Evolutionary conservation across 495 filamentous ascomycete genomes (phyloP).

Genomic region (Hypoxylon crocopeplum): DNA sequence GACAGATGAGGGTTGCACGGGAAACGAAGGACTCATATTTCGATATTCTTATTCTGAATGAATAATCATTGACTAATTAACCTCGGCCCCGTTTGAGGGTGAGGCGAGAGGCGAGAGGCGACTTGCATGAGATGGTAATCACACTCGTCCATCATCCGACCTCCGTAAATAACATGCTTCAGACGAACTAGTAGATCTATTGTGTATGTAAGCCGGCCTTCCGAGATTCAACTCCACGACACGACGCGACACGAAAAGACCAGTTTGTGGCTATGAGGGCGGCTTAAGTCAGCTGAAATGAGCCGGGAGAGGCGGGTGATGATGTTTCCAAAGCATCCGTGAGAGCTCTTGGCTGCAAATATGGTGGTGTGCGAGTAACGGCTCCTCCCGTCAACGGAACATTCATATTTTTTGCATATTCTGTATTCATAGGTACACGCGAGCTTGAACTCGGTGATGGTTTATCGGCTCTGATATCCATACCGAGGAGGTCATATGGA

Average conservation of each 20-base stretch:
- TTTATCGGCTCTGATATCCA: neutral
- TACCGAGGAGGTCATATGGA: constrained; percentile 3
- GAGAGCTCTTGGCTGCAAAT: neutral
- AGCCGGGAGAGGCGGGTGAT: constrained; percentile 5
- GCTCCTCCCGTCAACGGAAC: neutral
- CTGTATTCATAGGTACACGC: neutral
- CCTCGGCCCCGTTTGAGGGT: neutral
- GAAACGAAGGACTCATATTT: too few species aligned
- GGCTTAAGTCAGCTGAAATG: neutral
- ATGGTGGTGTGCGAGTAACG: constrained; percentile 6
- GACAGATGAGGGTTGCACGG: too few species aligned
- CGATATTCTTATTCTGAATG: too few species aligned
- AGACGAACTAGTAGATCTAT: too few species aligned
- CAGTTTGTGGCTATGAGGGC: constrained; percentile 2
- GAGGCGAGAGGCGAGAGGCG: neutral
- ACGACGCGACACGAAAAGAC: neutral
- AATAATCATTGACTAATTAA: neutral
- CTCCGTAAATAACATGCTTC: too few species aligned
- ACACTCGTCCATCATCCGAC: neutral
- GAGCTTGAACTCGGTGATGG: neutral
- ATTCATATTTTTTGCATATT: too few species aligned
- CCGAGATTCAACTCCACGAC: too few species aligned
- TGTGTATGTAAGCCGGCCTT: too few species aligned
- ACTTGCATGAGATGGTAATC: neutral
- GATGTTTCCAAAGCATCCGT: neutral